These are phyloP conservation scores for Venturia effusa DNA, from an alignment of 2,329 filamentous ascomycete species.

Conservation along the genomic window DNA sequence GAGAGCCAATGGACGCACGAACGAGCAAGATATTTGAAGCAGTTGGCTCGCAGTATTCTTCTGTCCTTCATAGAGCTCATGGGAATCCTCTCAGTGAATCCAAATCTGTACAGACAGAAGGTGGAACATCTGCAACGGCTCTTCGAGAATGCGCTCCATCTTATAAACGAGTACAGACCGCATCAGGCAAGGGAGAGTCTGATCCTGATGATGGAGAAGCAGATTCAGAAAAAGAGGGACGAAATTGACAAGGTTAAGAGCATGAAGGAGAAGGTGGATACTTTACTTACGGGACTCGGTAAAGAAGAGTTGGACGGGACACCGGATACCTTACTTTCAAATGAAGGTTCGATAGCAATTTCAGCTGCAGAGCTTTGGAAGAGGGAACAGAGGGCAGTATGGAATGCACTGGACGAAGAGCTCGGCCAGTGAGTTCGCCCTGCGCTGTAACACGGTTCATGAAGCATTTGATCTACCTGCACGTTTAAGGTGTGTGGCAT, in stretches of 20 bases:
- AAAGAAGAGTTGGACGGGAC: conserved; percentile 13
- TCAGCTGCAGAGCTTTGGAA: conserved; percentile 4
- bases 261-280: conserved; percentile 61
- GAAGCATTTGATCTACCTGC: neutral
- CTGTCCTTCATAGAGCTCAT: conserved; percentile 82
- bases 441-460: neutral
- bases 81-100: conserved; percentile 58
- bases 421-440: neutral
- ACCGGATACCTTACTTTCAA: neutral
- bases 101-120: conserved; percentile 55
- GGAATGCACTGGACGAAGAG: conserved; percentile 8
- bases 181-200: conserved; percentile 85
- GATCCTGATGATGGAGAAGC: conserved; percentile 78
- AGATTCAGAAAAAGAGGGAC: conserved; percentile 58
- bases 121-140: conserved; percentile 69
- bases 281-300: conserved; percentile 58
- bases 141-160: conserved; percentile 83
- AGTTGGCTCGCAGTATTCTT: conserved; percentile 72
- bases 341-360: neutral
- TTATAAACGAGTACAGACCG: conserved; percentile 88
- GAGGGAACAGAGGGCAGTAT: conserved; percentile 10
- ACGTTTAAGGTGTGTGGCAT: neutral
- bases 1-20: conserved; percentile 43
- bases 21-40: conserved; percentile 54
- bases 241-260: conserved; percentile 62